Evolutionary conservation across 2,329 filamentous ascomycete species (phyloP), one percentile per base, ranked within the genome.

Genomic region (Cucurbitaria berberidis): DNA sequence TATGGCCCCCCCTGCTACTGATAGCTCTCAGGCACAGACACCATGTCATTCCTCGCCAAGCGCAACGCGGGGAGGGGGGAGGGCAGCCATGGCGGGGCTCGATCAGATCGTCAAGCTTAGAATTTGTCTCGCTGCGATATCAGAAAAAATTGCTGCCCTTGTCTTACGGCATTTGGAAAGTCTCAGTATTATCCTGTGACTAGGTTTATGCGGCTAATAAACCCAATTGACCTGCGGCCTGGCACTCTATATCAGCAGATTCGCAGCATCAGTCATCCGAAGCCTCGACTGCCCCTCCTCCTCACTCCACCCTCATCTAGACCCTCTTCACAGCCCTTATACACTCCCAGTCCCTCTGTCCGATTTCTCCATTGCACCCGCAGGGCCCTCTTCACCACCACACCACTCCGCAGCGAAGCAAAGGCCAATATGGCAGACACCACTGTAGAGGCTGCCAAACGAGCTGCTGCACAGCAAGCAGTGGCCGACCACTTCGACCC

Each of bases 381-480:
- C 34, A 58, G 34, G 19, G 35, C 16, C 43, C 47, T 58, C 48
- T 47, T 53, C n/a, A 48, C 53, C 21, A 56, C 64, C 6, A 15
- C 45, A 7, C 5, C 21, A 30, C 56, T 48, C 29, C 15, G 26
- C 13, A 40, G n/a, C 39, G 21, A 48, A 34, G 40, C 38, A 16
- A 53, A 41, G n/a, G 45, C 50, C 46, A 55, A 22, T 21, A 75
- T 75, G 72, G 59, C 70, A 32, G 70, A 74, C 60, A 55, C 60
- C 35, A 60, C 45, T 21, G 75, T 93, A 62, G 89, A 93, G 75
- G 79, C 82, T 30, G 89, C 90, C 57, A 95, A 95, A 77, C 85
- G 86, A 66, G 82, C 85, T 36, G 90, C 90, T 46, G 90, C 89
- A 59, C 86, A 83, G 74, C 86, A 84, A 64, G 90, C 90, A 43